Base-by-base conservation (phyloP, 1,284 basidiomycete genomes). In the Entoloma clypeatum region DNA sequence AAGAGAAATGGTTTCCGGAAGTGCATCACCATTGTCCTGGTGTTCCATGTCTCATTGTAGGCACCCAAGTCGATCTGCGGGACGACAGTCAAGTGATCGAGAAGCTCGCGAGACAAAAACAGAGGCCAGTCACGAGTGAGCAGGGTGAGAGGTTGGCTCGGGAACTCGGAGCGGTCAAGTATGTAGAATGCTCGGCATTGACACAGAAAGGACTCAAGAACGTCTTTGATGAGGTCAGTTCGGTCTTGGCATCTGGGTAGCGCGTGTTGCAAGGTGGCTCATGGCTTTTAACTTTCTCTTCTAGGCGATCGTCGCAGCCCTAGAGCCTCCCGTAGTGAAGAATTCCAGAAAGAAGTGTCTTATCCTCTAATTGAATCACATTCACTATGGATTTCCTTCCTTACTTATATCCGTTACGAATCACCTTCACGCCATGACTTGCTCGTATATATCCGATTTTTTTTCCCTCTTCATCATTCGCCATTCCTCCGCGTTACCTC, bases 1-100 rank as follows among this genome's bases (percentile, higher is more conserved):
- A 96, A 78, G 95, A 99, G 71, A 99, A 99, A 68, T 99, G 95
- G 95, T 97, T 98, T 79, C 96, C 95, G 19, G 96, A 99, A 72
- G 95, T 99, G 38, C 93, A 94, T 65, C 95, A 99, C 68, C 95
- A 99, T 65, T 99, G 96, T 75, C 96, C 96, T n/a, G 95, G 95
- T 45, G 95, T 98, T 43, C 95, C 95, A 51, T 97, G 94, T 76
- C 81, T 99, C 57, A 97, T 99, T 59, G 95, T 99, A 42, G 95
- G 96, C 50, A 99, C 96, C 26, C 96, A 99, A 73, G 79, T 98
- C 62, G 96, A 99, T 77, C 67, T 99, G 65, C 79, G 96, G 60
- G 94, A 97, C 58, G 96, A 99, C 63, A 69, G 80, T 30, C 81
- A 86, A 58, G 93, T 98, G 48, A 81, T 91, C 58, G 95, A 98